phyloP scores from a whole-genome alignment of 1,284 basidiomycete genomes.

The Tranzscheliella williamsii region DNA sequence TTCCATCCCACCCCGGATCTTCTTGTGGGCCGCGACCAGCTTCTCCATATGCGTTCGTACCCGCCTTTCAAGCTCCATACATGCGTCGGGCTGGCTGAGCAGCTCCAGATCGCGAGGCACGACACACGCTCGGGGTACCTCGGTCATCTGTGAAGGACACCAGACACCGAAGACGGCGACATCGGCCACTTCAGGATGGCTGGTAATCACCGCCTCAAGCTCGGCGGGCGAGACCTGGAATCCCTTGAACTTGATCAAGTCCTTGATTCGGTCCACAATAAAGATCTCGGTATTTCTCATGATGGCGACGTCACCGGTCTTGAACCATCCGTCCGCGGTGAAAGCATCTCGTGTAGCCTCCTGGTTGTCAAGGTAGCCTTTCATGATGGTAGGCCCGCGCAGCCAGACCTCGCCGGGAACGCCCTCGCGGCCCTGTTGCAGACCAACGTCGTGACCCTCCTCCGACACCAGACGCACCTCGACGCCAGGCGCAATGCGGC shows the following conservation, averaged over 20 bases:
- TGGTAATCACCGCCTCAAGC: conserved; percentile 35
- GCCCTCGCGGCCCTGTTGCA: conserved; percentile 64
- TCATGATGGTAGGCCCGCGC: conserved; percentile 37
- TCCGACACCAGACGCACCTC: conserved; percentile 74
- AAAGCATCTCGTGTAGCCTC: conserved; percentile 29
- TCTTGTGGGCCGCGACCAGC: conserved; percentile 60
- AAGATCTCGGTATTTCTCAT: conserved; percentile 46
- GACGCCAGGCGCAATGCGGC: conserved; percentile 76
- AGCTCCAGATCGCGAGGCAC: conserved; percentile 43
- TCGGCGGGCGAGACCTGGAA: conserved; percentile 53
- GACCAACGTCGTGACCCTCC: conserved; percentile 62
- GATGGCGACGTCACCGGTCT: conserved; percentile 48
- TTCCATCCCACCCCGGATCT: conserved; percentile 57
- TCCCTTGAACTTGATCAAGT: conserved; percentile 46
- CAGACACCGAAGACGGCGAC: conserved; percentile 33
- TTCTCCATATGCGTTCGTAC: conserved; percentile 26
- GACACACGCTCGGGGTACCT: conserved; percentile 58
- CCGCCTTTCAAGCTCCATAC: conserved; percentile 42
- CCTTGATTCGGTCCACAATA: conserved; percentile 51
- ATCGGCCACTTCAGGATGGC: conserved; percentile 39
- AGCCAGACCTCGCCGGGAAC: conserved; percentile 43
- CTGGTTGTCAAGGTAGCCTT: conserved; percentile 45
- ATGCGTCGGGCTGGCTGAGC: conserved; percentile 48
- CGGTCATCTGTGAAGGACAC: conserved; percentile 32
- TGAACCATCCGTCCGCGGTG: conserved; percentile 46